Base-by-base conservation (phyloP, 2,329 filamentous ascomycete genomes). In the Scedosporium minutisporum region DNA sequence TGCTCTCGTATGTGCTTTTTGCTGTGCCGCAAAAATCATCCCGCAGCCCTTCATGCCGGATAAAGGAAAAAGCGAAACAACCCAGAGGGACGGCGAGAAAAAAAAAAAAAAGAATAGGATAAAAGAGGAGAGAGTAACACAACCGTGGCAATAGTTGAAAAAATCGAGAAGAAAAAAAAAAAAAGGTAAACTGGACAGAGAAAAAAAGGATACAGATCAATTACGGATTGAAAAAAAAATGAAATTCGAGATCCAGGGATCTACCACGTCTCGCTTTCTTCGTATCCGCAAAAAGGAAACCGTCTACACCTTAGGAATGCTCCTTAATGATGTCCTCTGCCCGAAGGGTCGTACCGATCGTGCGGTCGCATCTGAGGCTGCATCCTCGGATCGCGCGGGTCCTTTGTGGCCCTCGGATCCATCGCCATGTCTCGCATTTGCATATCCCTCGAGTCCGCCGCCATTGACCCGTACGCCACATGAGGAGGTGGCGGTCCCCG, bases 351-450 rank as follows among this genome's bases (percentile, higher is more conserved):
- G 10, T 58, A 58, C 5, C 55, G 25, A 4, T 58, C 55, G 29
- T 58, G 55, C 23, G 55, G 55, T 14, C 48, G 21, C 55, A 58
- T 58, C 55, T 58, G 25, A 12, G 5, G 2, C 41, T 77, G 74
- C 16, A 71, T 71, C 66, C 78, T 73, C 62, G 79, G 71, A n/a
- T 75, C 73, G 29, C 77, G 72, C 33, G 74, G 74, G 62, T 78
- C 75, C 29, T 68, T 65, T 18, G 64, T 70, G 68, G 71, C 62
- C 71, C 74, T 41, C 67, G 71, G 67, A 65, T 68, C 58, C 70
- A 72, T 64, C 64, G 68, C 21, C 4, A 62, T 65, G 25, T 78
- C 76, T n/a, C 75, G 72, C 65, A 71, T 68, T 44, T 74, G 72
- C 66, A 73, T 65, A 2, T 74, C 72, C 60, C 72, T 64, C 4